Percentiles rank a stretch among this genome's conserved stretches.
These are phyloP conservation scores for Plectosphaerella plurivora DNA, from an alignment of 2,329 filamentous ascomycete genomes.

Conservation along the genomic window DNA sequence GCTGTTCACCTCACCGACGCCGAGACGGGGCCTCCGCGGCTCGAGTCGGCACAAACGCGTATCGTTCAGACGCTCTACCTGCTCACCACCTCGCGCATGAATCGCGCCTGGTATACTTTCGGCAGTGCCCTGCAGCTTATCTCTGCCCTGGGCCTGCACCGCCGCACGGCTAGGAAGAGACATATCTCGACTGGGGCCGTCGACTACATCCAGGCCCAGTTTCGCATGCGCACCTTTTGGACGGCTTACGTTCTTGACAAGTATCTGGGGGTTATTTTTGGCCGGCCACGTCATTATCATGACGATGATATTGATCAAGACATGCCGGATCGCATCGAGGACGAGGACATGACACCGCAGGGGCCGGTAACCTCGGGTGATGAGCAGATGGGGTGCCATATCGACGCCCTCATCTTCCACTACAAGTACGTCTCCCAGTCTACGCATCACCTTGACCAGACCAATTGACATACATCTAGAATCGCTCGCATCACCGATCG, in stretches of 20 bases:
- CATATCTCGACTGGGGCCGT: slow-evolving; percentile 3
- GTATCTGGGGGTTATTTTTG: slow-evolving; percentile 59
- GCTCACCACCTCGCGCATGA: slow-evolving; percentile 52
- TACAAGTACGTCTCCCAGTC: slow-evolving; percentile 26
- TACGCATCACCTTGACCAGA: slow-evolving; percentile 12
- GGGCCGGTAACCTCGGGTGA: slow-evolving; percentile 18
- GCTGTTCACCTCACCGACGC: slow-evolving; percentile 28
- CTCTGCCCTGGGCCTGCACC: slow-evolving; percentile 33
- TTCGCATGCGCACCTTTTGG: slow-evolving; percentile 57
- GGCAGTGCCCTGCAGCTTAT: slow-evolving; percentile 50
- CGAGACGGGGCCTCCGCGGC: slow-evolving; percentile 18
- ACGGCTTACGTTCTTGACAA: slow-evolving; percentile 58
- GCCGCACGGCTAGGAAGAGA: slow-evolving; percentile 27
- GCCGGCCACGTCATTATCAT: slow-evolving; percentile 55
- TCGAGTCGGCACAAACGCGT: slow-evolving; percentile 51
- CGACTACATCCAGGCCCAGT: slow-evolving; percentile 44
- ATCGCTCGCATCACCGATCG: slow-evolving; percentile 32
- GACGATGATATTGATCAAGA: slow-evolving; percentile 62
- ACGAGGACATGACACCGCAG: slow-evolving; percentile 47
- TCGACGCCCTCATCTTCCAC: slow-evolving; percentile 43
- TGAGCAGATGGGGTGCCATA: slow-evolving; percentile 36
- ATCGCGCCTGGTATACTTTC: slow-evolving; percentile 56
- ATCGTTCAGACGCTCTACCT: slow-evolving; percentile 54
- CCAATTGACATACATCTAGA: slow-evolving; percentile 4
- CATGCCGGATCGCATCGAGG: slow-evolving; percentile 48